Evolutionary conservation across 2,329 filamentous ascomycete species (phyloP), one percentile per base, ranked within the genome.

Genomic region (Apiospora saccharicola): DNA sequence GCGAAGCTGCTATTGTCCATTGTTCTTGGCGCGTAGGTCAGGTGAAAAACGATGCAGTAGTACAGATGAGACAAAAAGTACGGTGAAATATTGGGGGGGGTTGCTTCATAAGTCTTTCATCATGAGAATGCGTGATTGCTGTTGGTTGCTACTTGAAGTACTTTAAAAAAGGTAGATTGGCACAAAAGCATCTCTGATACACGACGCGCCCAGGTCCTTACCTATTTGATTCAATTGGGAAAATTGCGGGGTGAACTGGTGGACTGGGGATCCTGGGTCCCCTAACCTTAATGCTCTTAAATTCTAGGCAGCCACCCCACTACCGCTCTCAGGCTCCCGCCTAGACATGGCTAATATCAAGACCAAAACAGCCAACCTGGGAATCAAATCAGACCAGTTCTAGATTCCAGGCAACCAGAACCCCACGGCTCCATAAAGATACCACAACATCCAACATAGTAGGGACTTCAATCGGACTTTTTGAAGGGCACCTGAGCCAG

Each of bases 1-100:
- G 72, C 75, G 22, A n/a, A 4, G 49, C 49, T 43, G 24, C 19
- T 69, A 49, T n/a, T 14, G 49, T 51, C 49, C 49, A 51, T 51
- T 41, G 37, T 41, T 10, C 49, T 26, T 37, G 37, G 37, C 37
- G 44, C 5, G 47, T 12, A 51, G n/a, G 14, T 26, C n/a, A 10
- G 13, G 22, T 51, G 49, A 4, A 26, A 14, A 12, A 13, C n/a
- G n/a, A 41, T 12, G n/a, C n/a, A 51, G n/a, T 2, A 26, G 49
- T 51, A 13, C 1, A 51, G 49, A 14, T 26, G 49, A 14, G n/a
- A 13, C n/a, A 51, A 26, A 10, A 41, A 41, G 37, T 8, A 41
- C 6, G 37, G 37, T 41, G 10, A 41, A 10, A 8, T 8, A 41
- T 41, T 41, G 37, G 8, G 10, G 7, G 10, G 10, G 10, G 10